Evolutionary conservation across 2,329 filamentous ascomycete species (phyloP), one percentile per base, ranked within the genome.

Genomic region (Herpomyces periplanetae): DNA sequence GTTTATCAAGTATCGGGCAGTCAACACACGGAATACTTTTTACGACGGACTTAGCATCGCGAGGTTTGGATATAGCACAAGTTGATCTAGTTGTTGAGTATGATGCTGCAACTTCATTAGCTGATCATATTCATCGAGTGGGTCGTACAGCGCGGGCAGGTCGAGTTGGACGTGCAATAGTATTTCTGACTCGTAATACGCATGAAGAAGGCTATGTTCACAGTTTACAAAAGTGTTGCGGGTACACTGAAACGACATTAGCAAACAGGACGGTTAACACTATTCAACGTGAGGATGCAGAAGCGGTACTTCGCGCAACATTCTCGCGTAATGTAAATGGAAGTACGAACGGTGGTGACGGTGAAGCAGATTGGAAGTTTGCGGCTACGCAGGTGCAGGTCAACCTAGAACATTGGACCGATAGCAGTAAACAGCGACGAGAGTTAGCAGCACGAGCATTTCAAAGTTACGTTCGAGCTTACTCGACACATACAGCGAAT

Each of bases 31-130:
- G n/a, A n/a, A 55, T 96, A 3, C 51, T 96, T 8, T 53, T 96
- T 26, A 85, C 73, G 28, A 96, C 80, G 1, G 80, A 96, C 32
- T 80, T 96, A 19, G 69, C 80, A 6, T 80, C 80, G 9, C 68
- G 80, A 33, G 80, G 80, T 42, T 57, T 96, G 16, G 80, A 96
- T 44, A 54, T 96, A 8, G 75, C 75, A 1, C 75, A 80, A 19
- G 68, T 96, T 19, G 80, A 96, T 35, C 49, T 88, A 9, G 71
- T 96, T 19, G 53, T 96, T 22, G 80, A 96, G 36, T 91, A 87
- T 34, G 80, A 96, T 33, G 73, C 80, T 0, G 68, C 80, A 2
- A 91, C 91, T 39, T 69, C 64, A 33, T 59, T 69, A 10, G 65
- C 73, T 24, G 80, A 96, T 36, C 80, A 96, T 36, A 51, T 88